These are phyloP conservation scores for Lasiosphaeria miniovina DNA, from an alignment of 495 filamentous ascomycete species.

Conservation along the genomic window DNA sequence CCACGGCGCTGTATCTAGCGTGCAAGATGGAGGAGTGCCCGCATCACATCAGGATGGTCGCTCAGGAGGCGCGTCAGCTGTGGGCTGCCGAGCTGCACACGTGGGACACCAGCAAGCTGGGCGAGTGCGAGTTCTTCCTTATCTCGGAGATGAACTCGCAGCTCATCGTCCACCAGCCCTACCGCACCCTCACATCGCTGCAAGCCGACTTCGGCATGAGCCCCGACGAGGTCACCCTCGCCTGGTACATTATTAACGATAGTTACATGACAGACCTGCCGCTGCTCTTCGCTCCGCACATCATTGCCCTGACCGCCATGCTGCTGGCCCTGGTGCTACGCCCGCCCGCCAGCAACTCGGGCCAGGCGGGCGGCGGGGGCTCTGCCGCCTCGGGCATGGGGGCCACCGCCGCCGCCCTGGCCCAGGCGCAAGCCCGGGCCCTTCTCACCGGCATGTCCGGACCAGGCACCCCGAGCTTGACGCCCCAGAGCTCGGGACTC, in stretches of 20 bases:
- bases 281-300: constrained; percentile 81
- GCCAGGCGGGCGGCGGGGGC: background rate
- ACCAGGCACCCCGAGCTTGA: constrained; percentile 11
- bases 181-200: constrained; percentile 77
- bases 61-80: constrained; percentile 76
- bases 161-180: constrained; percentile 95
- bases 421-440: constrained; percentile 38
- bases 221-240: constrained; percentile 73
- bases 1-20: constrained; percentile 89
- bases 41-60: constrained; percentile 87
- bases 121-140: constrained; percentile 93
- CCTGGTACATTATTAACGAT: constrained; percentile 91
- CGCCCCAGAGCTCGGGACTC: constrained; percentile 11
- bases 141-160: constrained; percentile 95
- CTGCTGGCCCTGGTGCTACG: constrained; percentile 79
- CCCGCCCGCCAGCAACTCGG: constrained; percentile 24
- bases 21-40: constrained; percentile 99
- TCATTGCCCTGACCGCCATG: constrained; percentile 87
- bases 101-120: constrained; percentile 79
- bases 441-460: constrained; percentile 11
- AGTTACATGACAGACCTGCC: constrained; percentile 93
- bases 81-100: constrained; percentile 86
- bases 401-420: constrained; percentile 37
- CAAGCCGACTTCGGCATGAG: constrained; percentile 66
- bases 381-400: constrained; percentile 27